Percentiles rank a stretch among this genome's conserved stretches.
These are phyloP conservation scores for Lepidium didymum DNA, from an alignment of 345 rosid species.

Conservation along the genomic window DNA sequence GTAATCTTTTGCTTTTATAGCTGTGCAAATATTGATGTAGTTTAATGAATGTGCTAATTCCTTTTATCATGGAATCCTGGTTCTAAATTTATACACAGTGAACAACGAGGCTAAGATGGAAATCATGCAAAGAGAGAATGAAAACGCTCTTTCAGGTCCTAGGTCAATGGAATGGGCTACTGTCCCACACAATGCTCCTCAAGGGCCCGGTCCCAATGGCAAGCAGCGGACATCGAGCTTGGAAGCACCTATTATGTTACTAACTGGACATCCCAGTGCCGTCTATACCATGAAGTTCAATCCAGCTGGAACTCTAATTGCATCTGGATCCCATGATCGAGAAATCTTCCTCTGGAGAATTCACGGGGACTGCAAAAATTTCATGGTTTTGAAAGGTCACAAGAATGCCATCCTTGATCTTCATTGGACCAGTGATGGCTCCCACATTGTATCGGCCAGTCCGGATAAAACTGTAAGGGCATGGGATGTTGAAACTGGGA, in stretches of 20 bases:
- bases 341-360: constrained; percentile 90
- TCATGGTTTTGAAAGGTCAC: constrained; percentile 93
- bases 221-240: constrained; percentile 72
- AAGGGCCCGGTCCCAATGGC: constrained; percentile 38
- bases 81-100: not conserved
- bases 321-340: constrained; percentile 93
- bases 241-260: constrained; percentile 90
- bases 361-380: constrained; percentile 92
- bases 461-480: constrained; percentile 90
- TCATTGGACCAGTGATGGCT: constrained; percentile 91
- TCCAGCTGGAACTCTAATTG: constrained; percentile 73
- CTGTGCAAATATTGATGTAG: not conserved
- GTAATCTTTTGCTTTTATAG: not conserved
- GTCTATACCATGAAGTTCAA: constrained; percentile 88
- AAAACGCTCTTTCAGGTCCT: constrained; percentile 59
- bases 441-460: constrained; percentile 84
- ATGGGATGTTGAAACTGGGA: constrained; percentile 92
- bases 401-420: constrained; percentile 91
- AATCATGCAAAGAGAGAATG: constrained; percentile 47
- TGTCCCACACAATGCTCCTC: constrained; percentile 46
- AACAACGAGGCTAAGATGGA: constrained; percentile 41
- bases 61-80: not conserved
- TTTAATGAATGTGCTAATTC: not conserved
- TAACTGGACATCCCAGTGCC: constrained; percentile 82
- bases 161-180: constrained; percentile 94